A percentile compares a stretch with the other conserved stretches of the same genome.
phyloP scores from a whole-genome alignment of 2,329 filamentous ascomycete genomes.

The Setomelanomma holmii region DNA sequence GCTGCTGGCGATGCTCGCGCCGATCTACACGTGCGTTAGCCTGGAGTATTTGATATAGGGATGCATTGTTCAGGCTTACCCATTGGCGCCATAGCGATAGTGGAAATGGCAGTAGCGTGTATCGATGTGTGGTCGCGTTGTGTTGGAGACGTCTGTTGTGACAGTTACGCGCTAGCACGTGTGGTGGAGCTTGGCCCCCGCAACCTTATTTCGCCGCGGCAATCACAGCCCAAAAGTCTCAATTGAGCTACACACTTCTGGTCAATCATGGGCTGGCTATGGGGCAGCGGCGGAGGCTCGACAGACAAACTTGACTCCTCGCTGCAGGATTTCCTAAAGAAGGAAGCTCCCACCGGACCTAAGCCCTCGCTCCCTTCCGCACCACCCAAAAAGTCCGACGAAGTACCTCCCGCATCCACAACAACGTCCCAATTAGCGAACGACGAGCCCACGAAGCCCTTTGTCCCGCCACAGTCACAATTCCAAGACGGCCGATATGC shows the following conservation, averaged over 20 bases:
- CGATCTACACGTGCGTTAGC: slow-evolving; percentile 47
- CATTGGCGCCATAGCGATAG: slow-evolving; percentile 42
- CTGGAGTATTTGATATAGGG: background rate
- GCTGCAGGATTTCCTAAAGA: slow-evolving; percentile 82
- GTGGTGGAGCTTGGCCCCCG: slow-evolving; percentile 18
- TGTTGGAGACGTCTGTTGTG: slow-evolving; percentile 26
- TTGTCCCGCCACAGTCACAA: slow-evolving; percentile 62
- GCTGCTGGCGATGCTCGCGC: slow-evolving; percentile 63
- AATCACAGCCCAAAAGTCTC: background rate
- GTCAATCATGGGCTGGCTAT: slow-evolving; percentile 68
- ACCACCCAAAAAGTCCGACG: slow-evolving; percentile 35
- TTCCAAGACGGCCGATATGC: slow-evolving; percentile 78
- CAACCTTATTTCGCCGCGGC: slow-evolving; percentile 5
- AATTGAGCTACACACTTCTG: background rate
- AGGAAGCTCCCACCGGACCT: slow-evolving; percentile 79
- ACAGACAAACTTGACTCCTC: slow-evolving; percentile 79
- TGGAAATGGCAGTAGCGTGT: slow-evolving; percentile 20
- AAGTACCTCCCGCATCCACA: slow-evolving; percentile 19
- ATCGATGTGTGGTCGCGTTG: slow-evolving; percentile 17
- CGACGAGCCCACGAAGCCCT: slow-evolving; percentile 36
- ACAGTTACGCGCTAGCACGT: slow-evolving; percentile 22
- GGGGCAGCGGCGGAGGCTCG: slow-evolving; percentile 55
- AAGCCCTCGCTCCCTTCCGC: slow-evolving; percentile 37
- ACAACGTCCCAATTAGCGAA: slow-evolving; percentile 11
- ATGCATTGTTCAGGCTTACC: slow-evolving; percentile 25